Base-by-base conservation (phyloP, 257 asterid species). In the Solanum acaule region DNA sequence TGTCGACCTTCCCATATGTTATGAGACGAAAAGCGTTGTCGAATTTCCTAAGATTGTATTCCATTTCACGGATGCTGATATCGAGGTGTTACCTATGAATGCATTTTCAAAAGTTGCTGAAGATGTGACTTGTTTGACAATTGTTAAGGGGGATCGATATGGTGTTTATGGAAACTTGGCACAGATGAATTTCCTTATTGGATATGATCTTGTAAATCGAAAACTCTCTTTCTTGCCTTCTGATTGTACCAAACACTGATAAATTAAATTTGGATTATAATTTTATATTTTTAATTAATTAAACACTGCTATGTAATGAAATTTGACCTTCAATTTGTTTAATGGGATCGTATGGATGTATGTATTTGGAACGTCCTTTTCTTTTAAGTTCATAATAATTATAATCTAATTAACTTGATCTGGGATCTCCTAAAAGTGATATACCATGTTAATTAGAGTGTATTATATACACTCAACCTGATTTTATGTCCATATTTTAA, bases 91-190 rank as follows among this genome's bases (percentile, higher is more conserved):
- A 2, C 33, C 85, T n/a, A 75, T 14, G 6, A 91, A 73, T 13
- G 61, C 90, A 1, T 95, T 95, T 84, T 23, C 92, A 52, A 89
- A 92, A 90, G 91, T 93, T 65, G 5, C 70, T 6, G 65, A 56
- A 27, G 95, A 91, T 15, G 0, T 90, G 25, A 83, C 44, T 68
- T 95, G 98, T 71, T 84, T 94, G 85, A 89, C 94, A 0, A 0
- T 93, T 4, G 42, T 37, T 89, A 44, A 31, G 22, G 91, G 10
- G 18, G 22, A 89, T 1, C 3, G 85, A 44, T 23, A 2, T 65
- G 91, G 93, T 1, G 90, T 93, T 14, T 91, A 73, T 16, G 96
- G 98, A 29, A 94, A 94, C 88, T 56, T 94, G 87, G 88, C 92
- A 7, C 95, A 94, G 85, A 76, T 87, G 86, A 88, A 94, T 68